phyloP scores from a whole-genome alignment of 768 basidiomycete species.

The Hypholoma sublateritium region DNA sequence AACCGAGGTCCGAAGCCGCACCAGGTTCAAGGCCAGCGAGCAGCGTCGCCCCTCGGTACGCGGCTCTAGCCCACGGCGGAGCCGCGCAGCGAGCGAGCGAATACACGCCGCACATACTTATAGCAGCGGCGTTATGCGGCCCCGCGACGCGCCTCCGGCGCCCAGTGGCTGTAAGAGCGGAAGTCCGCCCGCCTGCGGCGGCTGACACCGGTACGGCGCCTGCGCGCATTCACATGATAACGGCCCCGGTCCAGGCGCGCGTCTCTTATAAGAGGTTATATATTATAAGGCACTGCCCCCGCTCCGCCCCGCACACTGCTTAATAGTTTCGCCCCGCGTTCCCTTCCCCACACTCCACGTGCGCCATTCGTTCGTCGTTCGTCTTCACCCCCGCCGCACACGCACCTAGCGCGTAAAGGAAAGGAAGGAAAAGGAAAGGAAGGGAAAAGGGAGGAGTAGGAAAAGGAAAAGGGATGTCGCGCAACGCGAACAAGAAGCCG shows the following conservation, averaged over 20 bases:
- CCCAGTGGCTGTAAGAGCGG: neutral
- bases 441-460: too few species aligned
- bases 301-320: neutral
- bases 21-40: too few species aligned
- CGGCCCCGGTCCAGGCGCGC: neutral
- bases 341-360: neutral
- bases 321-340: neutral
- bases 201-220: neutral
- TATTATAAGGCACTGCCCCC: neutral
- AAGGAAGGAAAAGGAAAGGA: too few species aligned
- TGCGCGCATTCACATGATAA: neutral
- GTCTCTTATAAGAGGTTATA: neutral
- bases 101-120: too few species aligned
- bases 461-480: conserved; percentile 40
- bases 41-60: too few species aligned
- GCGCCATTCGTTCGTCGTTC: neutral
- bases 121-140: too few species aligned
- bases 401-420: neutral
- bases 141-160: too few species aligned
- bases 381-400: neutral
- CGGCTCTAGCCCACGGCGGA: too few species aligned
- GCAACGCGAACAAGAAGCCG: conserved; percentile 65
- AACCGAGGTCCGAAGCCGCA: too few species aligned
- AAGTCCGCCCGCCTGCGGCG: neutral
- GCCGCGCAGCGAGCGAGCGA: too few species aligned